These are phyloP conservation scores for Pythium rishiriense DNA, from an alignment of 352 stramenopile genomes.

Conservation along the genomic window DNA sequence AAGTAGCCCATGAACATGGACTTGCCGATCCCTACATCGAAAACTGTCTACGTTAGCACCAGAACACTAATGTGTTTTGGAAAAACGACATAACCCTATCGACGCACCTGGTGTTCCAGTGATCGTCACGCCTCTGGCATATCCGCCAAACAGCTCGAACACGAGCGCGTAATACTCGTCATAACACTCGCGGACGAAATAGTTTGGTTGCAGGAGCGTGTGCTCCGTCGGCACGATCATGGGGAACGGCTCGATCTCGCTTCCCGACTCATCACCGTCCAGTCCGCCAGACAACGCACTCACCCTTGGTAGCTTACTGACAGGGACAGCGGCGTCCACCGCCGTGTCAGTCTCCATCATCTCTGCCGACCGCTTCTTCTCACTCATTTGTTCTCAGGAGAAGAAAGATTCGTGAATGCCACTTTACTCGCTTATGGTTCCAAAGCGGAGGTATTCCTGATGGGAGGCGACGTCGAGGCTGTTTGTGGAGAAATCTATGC, in stretches of 20 bases:
- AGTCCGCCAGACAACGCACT: neutral
- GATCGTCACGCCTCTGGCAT: neutral
- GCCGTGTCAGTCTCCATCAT: too few relatives aligned
- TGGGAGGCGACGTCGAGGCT: too few relatives aligned
- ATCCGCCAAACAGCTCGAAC: neutral
- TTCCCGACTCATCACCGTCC: neutral
- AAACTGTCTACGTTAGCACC: neutral
- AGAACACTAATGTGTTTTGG: too few relatives aligned
- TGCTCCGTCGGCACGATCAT: neutral
- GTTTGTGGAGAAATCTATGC: too few relatives aligned
- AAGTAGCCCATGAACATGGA: neutral
- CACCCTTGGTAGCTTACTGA: neutral
- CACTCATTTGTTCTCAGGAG: too few relatives aligned
- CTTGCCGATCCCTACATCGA: neutral
- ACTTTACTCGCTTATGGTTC: too few relatives aligned
- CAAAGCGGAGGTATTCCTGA: too few relatives aligned
- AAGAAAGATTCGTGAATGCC: too few relatives aligned
- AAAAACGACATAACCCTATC: too few relatives aligned
- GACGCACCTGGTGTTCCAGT: neutral
- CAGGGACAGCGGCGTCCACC: too few relatives aligned
- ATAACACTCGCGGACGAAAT: neutral
- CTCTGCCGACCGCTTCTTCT: too few relatives aligned
- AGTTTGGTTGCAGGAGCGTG: neutral
- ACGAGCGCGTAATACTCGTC: neutral
- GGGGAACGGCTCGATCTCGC: neutral